Evolutionary conservation across 345 rosid species (phyloP), one percentile per base, ranked within the genome.

Genomic region (Arabis alpina): DNA sequence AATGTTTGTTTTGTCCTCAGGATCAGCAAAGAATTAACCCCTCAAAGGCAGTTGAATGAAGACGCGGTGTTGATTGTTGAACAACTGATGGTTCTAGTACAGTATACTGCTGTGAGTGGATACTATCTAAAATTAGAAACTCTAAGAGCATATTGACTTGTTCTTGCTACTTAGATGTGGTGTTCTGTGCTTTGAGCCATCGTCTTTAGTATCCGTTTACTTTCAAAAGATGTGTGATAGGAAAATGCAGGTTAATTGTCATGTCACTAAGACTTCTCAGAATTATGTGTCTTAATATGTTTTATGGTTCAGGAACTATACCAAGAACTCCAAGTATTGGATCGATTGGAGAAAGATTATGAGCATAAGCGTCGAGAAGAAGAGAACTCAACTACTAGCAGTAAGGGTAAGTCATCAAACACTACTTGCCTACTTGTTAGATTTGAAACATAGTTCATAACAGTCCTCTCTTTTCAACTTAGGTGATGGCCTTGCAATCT

Each of bases 311-410:
- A 90, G 96, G 96, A 90, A 76, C 54, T 90, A 50, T 90, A 90
- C 63, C 91, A 86, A 54, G 96, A 90, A 79, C 79, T 86, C 67
- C 96, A 86, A 77, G 79, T 87, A 13, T 67, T 90, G 87, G 93
- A 90, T 80, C 84, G 89, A 77, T 72, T 87, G 66, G 91, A 88
- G 76, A 90, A 90, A 85, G 96, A 90, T 70, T 86, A 75, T 77
- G 80, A 78, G 41, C 93, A 81, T n/a, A 90, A 81, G 84, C 87
- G 82, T 68, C 79, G 75, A 56, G 96, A 88, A 80, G 93, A 87
- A 48, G 89, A 85, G 43, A 83, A 69, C 62, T 72, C 87, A 48
- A 81, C 63, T 77, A 66, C 59, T 28, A 58, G 77, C 56, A 86
- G 81, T 66, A 89, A 80, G 72, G 98, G 93, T 82, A 37, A 67